Conservation (phyloP, 2,329 filamentous ascomycete genomes). For the Venturia effusa region DNA sequence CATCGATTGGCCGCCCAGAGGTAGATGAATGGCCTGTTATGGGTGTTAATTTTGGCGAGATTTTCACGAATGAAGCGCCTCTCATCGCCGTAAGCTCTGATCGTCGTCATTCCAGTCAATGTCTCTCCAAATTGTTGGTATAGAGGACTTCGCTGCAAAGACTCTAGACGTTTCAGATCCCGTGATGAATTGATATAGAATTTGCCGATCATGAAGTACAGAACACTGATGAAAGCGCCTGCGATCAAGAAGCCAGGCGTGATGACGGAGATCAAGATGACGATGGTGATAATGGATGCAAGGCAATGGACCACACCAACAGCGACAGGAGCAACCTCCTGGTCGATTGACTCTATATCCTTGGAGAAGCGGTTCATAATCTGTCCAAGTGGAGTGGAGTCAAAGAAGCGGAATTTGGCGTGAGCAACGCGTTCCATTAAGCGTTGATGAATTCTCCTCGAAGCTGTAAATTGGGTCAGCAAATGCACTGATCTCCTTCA, state of each 20-base stretch:
- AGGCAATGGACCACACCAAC: constrained; percentile 62
- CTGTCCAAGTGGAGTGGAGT: constrained; percentile 88
- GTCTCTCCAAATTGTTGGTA: constrained; percentile 99
- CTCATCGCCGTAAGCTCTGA: constrained; percentile 91
- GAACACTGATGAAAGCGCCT: constrained; percentile 67
- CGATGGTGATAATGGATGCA: constrained; percentile 67
- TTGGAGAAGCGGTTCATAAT: constrained; percentile 99
- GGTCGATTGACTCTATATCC: constrained; percentile 87
- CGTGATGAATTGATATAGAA: constrained; percentile 91
- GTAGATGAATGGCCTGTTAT: constrained; percentile 89
- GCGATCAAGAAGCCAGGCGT: constrained; percentile 87
- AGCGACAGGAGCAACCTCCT: constrained; percentile 87
- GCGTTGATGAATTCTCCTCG: constrained; percentile 67
- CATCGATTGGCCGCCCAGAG: constrained; percentile 95
- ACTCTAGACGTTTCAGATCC: constrained; percentile 90
- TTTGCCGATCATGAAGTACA: constrained; percentile 73
- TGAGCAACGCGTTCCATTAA: constrained; percentile 71
- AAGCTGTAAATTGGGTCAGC: constrained; percentile 41
- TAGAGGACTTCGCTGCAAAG: constrained; percentile 82
- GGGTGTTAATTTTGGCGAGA: constrained; percentile 73
- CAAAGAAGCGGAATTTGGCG: constrained; percentile 95
- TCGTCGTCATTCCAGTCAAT: constrained; percentile 86
- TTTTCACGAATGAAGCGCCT: constrained; percentile 90
- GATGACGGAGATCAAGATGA: constrained; percentile 75
- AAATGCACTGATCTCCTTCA: no score